Percentiles rank a stretch among this genome's conserved stretches.
phyloP scores from a whole-genome alignment of 1,284 basidiomycete genomes.

The Mycosarcoma mackinlayi region DNA sequence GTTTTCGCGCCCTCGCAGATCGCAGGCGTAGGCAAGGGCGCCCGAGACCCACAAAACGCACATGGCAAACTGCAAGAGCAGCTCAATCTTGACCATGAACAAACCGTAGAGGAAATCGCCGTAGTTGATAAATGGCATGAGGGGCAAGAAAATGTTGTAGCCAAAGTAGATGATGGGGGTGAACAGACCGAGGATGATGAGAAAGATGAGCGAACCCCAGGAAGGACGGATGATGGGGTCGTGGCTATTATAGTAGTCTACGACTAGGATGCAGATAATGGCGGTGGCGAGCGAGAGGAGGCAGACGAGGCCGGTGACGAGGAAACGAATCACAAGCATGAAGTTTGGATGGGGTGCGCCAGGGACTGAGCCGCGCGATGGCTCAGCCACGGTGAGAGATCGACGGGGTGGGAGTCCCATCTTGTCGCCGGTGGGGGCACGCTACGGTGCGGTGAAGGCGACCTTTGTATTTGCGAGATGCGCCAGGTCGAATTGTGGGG shows the following conservation, averaged over 20 bases:
- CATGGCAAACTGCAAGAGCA: conserved; percentile 67
- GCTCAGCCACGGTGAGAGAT: conserved; percentile 54
- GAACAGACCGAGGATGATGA: conserved; percentile 68
- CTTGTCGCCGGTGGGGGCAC: too few species aligned
- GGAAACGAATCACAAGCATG: conserved; percentile 61
- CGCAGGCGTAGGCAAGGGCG: conserved; percentile 66
- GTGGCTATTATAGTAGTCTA: conserved; percentile 68
- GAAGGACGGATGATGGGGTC: conserved; percentile 68
- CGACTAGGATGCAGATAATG: conserved; percentile 64
- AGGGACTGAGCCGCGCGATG: conserved; percentile 31
- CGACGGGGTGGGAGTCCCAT: conserved; percentile 64
- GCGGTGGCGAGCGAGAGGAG: conserved; percentile 58
- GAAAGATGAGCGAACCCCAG: conserved; percentile 69
- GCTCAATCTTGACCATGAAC: conserved; percentile 67
- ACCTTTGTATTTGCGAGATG: too few species aligned
- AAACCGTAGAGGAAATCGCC: conserved; percentile 66
- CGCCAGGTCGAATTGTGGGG: too few species aligned
- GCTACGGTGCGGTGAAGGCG: too few species aligned
- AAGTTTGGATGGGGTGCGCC: conserved; percentile 61
- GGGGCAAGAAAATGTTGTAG: conserved; percentile 67
- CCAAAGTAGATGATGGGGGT: conserved; percentile 68
- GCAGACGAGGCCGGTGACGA: conserved; percentile 63
- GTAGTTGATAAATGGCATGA: conserved; percentile 64
- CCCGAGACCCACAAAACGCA: conserved; percentile 68
- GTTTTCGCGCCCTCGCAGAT: conserved; percentile 68